Conservation (phyloP, 1,284 basidiomycete genomes). For the Marasmius fiardii region DNA sequence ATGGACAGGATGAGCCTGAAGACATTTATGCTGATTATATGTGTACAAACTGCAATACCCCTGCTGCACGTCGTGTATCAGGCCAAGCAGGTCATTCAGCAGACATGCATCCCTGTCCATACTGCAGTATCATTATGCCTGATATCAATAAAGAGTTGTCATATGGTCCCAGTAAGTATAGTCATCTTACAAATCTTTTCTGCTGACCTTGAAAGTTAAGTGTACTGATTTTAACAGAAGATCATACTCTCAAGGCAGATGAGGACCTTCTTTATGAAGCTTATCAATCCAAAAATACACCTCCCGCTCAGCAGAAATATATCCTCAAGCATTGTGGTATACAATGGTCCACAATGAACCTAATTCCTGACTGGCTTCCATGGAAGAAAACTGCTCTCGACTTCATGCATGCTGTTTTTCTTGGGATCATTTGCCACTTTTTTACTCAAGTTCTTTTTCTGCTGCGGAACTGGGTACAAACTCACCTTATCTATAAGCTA, state of each 20-base stretch:
- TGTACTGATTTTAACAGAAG: no score
- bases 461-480: constrained; percentile 28
- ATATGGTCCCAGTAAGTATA: constrained; percentile 8
- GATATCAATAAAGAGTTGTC: constrained; percentile 16
- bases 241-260: constrained; percentile 4
- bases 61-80: constrained; percentile 22
- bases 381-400: constrained; percentile 12
- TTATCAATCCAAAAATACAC: constrained; percentile 5
- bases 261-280: constrained; percentile 6
- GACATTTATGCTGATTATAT: constrained; percentile 18
- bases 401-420: constrained; percentile 19
- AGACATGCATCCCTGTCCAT: constrained; percentile 24
- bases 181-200: no score
- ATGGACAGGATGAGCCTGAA: constrained; percentile 11
- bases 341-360: constrained; percentile 10
- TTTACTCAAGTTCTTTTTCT: constrained; percentile 23
- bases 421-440: constrained; percentile 20
- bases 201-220: no score
- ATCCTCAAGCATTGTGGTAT: constrained; percentile 14
- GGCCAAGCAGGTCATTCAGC: constrained; percentile 22
- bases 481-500: constrained; percentile 26
- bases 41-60: constrained; percentile 25
- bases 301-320: neutral
- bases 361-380: constrained; percentile 16
- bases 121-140: constrained; percentile 17